phyloP scores from a whole-genome alignment of 352 stramenopile species.

The Globisporangium polare region DNA sequence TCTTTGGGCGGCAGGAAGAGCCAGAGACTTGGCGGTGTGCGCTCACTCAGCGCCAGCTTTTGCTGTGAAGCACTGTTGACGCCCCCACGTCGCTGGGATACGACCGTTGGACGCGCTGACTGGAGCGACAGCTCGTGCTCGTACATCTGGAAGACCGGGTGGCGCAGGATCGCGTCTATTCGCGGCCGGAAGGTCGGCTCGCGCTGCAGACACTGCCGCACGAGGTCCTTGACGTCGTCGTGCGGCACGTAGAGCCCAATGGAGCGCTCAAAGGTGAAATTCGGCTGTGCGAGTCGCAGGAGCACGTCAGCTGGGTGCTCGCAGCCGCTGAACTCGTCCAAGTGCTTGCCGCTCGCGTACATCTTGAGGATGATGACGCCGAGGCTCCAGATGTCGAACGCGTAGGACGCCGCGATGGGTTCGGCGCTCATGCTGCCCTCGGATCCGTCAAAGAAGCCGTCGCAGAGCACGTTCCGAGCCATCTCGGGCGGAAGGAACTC shows the following conservation, averaged over 20 bases:
- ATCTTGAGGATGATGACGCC: slow-evolving; percentile 56
- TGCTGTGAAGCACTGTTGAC: neutral
- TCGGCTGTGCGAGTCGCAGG: slow-evolving; percentile 22
- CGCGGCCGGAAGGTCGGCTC: slow-evolving; percentile 34
- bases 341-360: slow-evolving; percentile 33
- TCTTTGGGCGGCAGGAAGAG: slow-evolving; percentile 51
- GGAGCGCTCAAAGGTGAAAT: slow-evolving; percentile 41
- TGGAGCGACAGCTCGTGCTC: slow-evolving; percentile 17
- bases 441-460: slow-evolving; percentile 13
- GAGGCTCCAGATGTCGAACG: slow-evolving; percentile 60
- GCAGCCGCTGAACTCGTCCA: slow-evolving; percentile 51
- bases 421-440: slow-evolving; percentile 9
- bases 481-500: slow-evolving; percentile 54
- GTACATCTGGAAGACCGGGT: slow-evolving; percentile 35
- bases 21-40: slow-evolving; percentile 53
- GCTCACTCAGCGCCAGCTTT: slow-evolving; percentile 14
- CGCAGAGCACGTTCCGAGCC: slow-evolving; percentile 28
- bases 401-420: slow-evolving; percentile 18
- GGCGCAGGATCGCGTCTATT: slow-evolving; percentile 29
- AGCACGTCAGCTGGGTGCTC: slow-evolving; percentile 28
- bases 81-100: neutral
- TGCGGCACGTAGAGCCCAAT: slow-evolving; percentile 45
- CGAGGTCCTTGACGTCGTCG: slow-evolving; percentile 38
- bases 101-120: neutral
- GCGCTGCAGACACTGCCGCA: slow-evolving; percentile 35